Evolutionary conservation across 2,329 filamentous ascomycete species (phyloP), one percentile per base, ranked within the genome.

Genomic region (Colletotrichum sp.): DNA sequence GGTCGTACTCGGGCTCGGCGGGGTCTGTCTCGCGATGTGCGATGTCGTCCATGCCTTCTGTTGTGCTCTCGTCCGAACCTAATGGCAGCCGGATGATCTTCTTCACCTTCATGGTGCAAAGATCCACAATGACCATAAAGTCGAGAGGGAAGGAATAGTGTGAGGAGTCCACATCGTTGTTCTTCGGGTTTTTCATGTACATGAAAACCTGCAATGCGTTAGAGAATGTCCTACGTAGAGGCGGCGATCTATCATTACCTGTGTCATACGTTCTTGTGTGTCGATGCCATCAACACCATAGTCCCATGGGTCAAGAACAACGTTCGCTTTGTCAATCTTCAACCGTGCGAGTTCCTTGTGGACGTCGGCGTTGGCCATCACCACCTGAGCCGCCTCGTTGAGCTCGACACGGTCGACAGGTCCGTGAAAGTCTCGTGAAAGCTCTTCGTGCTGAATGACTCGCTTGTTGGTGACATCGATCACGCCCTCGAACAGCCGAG

Each of bases 1-100:
- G 80, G 62, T 82, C 78, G 77, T 85, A 85, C 69, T 80, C 80
- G n/a, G 66, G 66, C 12, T 70, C 66, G 0, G 24, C 52, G 4
- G 55, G 48, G 18, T 70, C 56, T 6, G 66, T 70, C 36, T 70
- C 55, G 21, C 55, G 66, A 4, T 70, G 55, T 8, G 30, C 32
- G 16, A 60, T 60, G 10, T 66, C 62, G n/a, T 66, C 24, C 62
- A 66, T 66, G 4, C 62, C 62, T 28, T 66, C 62, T 52, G 62
- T 66, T 32, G 62, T 66, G 7, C 62, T 66, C 12, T 66, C 62
- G 12, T 66, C 62, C 5, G 62, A 16, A n/a, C 62, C 62, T 1
- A 66, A n/a, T 10, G 66, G 55, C 3, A 56, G 55, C 8, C 55
- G 66, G 66, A 68, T 36, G 6, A 68, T 68, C 48, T 68, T 68